phyloP scores from a whole-genome alignment of 164 flowering plant genomes.

The Brasenia schreberi region DNA sequence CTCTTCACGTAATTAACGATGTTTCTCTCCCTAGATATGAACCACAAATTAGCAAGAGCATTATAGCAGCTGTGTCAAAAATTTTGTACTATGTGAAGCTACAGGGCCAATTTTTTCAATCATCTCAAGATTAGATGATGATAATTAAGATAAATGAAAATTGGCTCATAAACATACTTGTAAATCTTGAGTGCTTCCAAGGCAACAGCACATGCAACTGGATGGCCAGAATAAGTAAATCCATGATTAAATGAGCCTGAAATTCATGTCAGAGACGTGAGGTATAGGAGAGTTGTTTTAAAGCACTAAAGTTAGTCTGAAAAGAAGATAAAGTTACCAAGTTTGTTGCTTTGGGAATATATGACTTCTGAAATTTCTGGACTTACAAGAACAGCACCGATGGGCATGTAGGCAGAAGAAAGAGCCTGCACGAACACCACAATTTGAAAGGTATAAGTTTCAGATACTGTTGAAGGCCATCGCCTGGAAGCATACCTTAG shows the following conservation, averaged over 20 bases:
- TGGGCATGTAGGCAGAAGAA: slow-evolving; percentile 89
- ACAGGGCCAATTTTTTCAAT: too few relatives aligned
- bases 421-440: slow-evolving; percentile 41
- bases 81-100: too few relatives aligned
- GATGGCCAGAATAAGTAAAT: slow-evolving; percentile 98
- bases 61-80: too few relatives aligned
- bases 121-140: too few relatives aligned
- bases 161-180: slow-evolving; percentile 28
- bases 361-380: slow-evolving; percentile 84
- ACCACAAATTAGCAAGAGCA: too few relatives aligned
- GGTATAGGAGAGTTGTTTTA: too few relatives aligned
- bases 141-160: too few relatives aligned
- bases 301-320: too few relatives aligned
- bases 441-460: too few relatives aligned
- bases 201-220: slow-evolving; percentile 96
- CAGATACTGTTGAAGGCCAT: too few relatives aligned
- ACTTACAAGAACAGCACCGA: slow-evolving; percentile 92
- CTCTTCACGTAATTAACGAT: slow-evolving; percentile 50
- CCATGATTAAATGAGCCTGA: slow-evolving; percentile 89
- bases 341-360: slow-evolving; percentile 82
- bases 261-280: not conserved
- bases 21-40: slow-evolving; percentile 66
- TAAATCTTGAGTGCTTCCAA: slow-evolving; percentile 81
- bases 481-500: slow-evolving; percentile 40
- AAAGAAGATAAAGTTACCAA: slow-evolving; percentile 41